Base-by-base conservation (phyloP, 2,329 filamentous ascomycete species). In the Clonostachys chloroleuca region DNA sequence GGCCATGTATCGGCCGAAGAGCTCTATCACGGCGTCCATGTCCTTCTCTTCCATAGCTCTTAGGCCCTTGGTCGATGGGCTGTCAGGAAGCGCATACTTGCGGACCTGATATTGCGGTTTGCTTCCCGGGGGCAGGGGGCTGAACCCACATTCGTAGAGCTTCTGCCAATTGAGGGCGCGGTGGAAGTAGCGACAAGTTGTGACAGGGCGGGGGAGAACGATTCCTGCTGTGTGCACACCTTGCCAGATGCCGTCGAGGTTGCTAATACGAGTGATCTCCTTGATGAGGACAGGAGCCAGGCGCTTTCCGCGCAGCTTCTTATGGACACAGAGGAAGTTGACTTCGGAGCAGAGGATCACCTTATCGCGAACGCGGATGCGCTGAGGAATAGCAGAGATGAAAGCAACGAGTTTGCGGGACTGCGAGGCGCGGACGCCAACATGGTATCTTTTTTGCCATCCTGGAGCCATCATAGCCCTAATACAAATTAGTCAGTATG, bases 321-420 rank as follows among this genome's bases (percentile, higher is more conserved):
- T 97, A 77, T 99, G 94, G 47, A 99, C 86, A 61, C 92, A 95
- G 55, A 99, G 84, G 70, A 97, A 99, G 74, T 99, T 99, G 70
- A 99, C 94, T 67, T 99, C 94, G 43, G 89, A 91, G 56, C 88
- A 86, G 52, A 84, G 81, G 50, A 99, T 70, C 48, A 80, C 71
- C 50, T 87, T 87, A 50, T 86, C 75, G 53, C 92, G 87, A 40
- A 99, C 84, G 45, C 87, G 84, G 48, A 99, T 75, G 54, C 85
- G 80, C 50, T 94, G 85, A 1, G 94, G 94, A 42, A 97, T 89
- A 56, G 91, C 94, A 39, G 91, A 95, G 63, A 99, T 97, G 68
- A 95, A 96, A 47, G 92, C 94, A 45, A 96, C 91, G 14, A 99
- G 83, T 63, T 92, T 95, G 59, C 83, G 82, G 39, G 89, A 95